Evolutionary conservation across 495 filamentous ascomycete species (phyloP), one percentile per base, ranked within the genome.

Genomic region (Hypoxylon trugodes): DNA sequence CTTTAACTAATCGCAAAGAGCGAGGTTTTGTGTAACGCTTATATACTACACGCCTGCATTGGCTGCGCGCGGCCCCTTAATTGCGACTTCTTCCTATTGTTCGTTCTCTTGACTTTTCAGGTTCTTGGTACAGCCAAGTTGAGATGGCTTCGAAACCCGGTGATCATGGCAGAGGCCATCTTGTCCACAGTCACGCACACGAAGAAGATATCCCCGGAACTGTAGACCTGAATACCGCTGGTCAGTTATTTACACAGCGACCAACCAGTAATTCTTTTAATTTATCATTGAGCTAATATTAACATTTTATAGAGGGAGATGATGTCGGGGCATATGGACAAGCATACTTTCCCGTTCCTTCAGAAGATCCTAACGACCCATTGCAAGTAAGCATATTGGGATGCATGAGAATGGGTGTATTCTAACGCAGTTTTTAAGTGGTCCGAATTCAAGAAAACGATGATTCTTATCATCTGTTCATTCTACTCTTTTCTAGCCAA

Each of bases 311-410:
- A 79, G 86, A 87, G 73, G 86, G 85, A 45, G 85, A 89, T 59
- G 85, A 87, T 58, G 84, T 82, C 2, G 82, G 74, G 1, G 86
- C 33, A 7, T 50, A 85, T 40, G 86, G 85, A 49, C 84, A 87
- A 59, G 86, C 85, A 2, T 69, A 87, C 18, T 89, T 82, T 57
- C 86, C 85, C 1, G 85, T 87, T 0, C 85, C 86, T 5, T 80
- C 84, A 0, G 83, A 85, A 47, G 85, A 87, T 60, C 86, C 85
- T 0, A 89, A 89, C 56, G 85, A 89, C 68, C 86, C 86, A n/a
- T 75, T 87, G 16, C 82, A 83, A 62, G 80, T 81, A n/a, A n/a
- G n/a, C n/a, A n/a, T n/a, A n/a, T n/a, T n/a, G n/a, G n/a, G n/a
- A n/a, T n/a, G n/a, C n/a, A n/a, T n/a, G n/a, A n/a, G n/a, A n/a